Evolutionary conservation across 1,139 yeast genomes (phyloP).

Genomic region (Debaryomycetaceae sp.): DNA sequence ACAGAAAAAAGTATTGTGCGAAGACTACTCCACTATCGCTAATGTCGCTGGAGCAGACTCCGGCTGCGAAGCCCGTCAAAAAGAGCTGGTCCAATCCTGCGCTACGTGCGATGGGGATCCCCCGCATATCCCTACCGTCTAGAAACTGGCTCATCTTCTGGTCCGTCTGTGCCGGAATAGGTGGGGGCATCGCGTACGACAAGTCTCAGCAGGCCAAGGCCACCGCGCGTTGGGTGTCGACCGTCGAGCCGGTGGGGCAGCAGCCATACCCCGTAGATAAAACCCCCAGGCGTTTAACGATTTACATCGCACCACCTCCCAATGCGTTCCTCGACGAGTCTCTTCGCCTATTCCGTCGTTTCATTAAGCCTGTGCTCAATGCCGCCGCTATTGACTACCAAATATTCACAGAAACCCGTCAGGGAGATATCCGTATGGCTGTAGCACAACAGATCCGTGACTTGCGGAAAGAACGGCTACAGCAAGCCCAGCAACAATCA

Average conservation of each 20-base stretch:
- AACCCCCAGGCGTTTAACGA: slow-evolving; percentile 65
- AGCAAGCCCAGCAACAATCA: neutral
- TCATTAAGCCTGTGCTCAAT: slow-evolving; percentile 77
- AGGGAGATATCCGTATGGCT: slow-evolving; percentile 73
- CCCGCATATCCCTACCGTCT: slow-evolving; percentile 67
- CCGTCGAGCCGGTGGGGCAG: slow-evolving; percentile 41
- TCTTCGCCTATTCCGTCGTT: slow-evolving; percentile 62
- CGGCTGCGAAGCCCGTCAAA: slow-evolving; percentile 10
- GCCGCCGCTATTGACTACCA: slow-evolving; percentile 85
- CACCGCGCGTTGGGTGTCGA: slow-evolving; percentile 54
- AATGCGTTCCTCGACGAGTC: slow-evolving; percentile 80
- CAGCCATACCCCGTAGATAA: slow-evolving; percentile 24
- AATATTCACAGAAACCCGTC: slow-evolving; percentile 62
- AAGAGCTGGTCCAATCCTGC: slow-evolving; percentile 78
- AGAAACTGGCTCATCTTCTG: slow-evolving; percentile 92
- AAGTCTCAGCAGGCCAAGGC: slow-evolving; percentile 59
- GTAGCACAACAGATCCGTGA: slow-evolving; percentile 81
- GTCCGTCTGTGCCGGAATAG: slow-evolving; percentile 51
- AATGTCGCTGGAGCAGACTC: neutral
- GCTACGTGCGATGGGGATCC: slow-evolving; percentile 77
- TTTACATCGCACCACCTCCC: slow-evolving; percentile 93
- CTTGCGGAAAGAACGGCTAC: slow-evolving; percentile 35
- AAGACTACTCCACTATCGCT: too few relatives aligned
- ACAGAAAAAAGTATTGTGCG: too few relatives aligned
- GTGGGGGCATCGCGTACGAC: slow-evolving; percentile 74